Percentiles rank a stretch among this genome's conserved stretches.
phyloP scores from a whole-genome alignment of 2,329 filamentous ascomycete genomes.

The Cladophialophora psammophila region DNA sequence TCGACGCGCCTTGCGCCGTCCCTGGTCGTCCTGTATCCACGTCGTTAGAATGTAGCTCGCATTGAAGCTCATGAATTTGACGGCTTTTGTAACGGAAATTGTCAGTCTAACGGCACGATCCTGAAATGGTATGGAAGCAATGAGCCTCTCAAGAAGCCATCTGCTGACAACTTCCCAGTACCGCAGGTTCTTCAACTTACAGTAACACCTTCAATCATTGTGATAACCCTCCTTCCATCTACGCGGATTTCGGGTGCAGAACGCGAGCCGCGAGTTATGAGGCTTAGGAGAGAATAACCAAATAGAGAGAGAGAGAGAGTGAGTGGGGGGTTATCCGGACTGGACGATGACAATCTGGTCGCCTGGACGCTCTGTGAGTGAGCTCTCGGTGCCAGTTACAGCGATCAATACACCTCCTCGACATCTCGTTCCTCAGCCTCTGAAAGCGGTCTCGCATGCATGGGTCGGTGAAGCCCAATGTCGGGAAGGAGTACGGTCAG shows the following conservation, averaged over 20 bases:
- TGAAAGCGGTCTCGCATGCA: conserved; percentile 4
- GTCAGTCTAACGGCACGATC: conserved; percentile 16
- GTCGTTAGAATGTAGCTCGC: not conserved
- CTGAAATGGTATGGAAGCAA: conserved; percentile 3
- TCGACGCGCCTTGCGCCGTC: not conserved
- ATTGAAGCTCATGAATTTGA: conserved; percentile 4
- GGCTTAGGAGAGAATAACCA: not conserved
- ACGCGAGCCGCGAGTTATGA: not conserved
- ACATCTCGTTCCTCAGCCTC: conserved; percentile 8
- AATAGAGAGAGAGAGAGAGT: too few species aligned
- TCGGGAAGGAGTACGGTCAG: not conserved
- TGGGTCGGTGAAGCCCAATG: not conserved
- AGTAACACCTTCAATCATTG: not conserved
- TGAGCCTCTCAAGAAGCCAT: not conserved
- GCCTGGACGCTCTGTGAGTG: not conserved
- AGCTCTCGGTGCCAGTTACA: not conserved
- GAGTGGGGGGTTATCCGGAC: not conserved
- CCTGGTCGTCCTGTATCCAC: not conserved
- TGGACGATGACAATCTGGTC: not conserved
- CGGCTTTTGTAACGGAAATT: conserved; percentile 4
- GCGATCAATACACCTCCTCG: conserved; percentile 6
- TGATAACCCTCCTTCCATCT: not conserved
- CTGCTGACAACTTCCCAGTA: not conserved
- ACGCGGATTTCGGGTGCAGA: not conserved
- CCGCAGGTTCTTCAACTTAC: not conserved